Evolutionary conservation across 805 yeast species (phyloP).

Genomic region (Monosporozyma unispora): DNA sequence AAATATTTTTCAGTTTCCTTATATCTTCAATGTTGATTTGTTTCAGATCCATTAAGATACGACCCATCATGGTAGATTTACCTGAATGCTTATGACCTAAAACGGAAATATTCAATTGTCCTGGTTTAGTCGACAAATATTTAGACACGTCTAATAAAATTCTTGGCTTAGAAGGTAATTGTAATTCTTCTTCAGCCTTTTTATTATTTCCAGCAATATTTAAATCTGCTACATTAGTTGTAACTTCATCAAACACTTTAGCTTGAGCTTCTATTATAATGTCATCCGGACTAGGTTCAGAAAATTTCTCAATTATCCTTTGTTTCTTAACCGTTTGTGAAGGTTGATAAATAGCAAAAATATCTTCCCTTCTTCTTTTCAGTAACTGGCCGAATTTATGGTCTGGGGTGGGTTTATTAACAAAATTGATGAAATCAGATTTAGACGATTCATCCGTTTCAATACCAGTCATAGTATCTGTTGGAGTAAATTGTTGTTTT

Average conservation of each 20-base stretch:
- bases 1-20: conserved; percentile 6
- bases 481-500: background rate
- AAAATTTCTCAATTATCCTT: conserved; percentile 42
- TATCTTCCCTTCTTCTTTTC: background rate
- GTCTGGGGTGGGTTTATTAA: background rate
- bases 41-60: conserved; percentile 7
- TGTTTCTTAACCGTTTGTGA: conserved; percentile 31
- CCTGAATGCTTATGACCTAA: conserved; percentile 11
- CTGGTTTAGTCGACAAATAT: conserved; percentile 1
- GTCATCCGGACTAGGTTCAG: conserved; percentile 79
- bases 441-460: background rate
- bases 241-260: conserved; percentile 32
- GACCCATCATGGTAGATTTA: conserved; percentile 12
- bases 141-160: conserved; percentile 1
- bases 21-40: conserved; percentile 5
- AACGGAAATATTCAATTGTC: conserved; percentile 1
- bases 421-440: background rate
- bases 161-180: conserved; percentile 1
- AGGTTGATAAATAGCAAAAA: conserved; percentile 23
- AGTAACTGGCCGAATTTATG: background rate
- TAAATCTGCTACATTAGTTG: conserved; percentile 10
- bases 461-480: background rate
- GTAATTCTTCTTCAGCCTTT: background rate
- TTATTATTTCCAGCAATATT: background rate
- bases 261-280: conserved; percentile 50